Base-by-base conservation (phyloP, 352 stramenopile species). In the Paralagenidium karlingii region DNA sequence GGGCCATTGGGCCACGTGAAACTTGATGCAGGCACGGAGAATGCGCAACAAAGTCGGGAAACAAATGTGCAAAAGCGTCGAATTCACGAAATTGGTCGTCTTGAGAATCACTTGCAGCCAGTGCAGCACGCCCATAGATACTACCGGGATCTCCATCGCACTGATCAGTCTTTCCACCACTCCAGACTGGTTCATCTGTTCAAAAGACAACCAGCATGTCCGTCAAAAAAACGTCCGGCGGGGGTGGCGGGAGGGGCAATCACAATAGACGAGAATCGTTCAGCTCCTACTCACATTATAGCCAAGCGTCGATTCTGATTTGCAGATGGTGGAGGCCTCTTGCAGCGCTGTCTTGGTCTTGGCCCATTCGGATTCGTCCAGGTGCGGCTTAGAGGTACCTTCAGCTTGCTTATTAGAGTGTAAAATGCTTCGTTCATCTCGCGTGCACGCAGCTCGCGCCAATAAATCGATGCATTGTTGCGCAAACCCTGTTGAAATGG, bases 41-140 rank as follows among this genome's bases (percentile, higher is more conserved):
- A 92, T 75, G 20, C 63, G 59, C 8, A 92, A 51, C 16, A 92
- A 47, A 52, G 65, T 88, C 9, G 78, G 75, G 29, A 92, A 92
- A 46, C 75, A 88, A 45, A 88, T 81, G 43, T 92, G 68, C 25
- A 92, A 49, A 12, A 85, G 68, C 9, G 78, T 85, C 43, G 75
- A 86, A 56, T 82, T 85, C 50, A 85, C 77, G 40, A 87, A 89
- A 8, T 52, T 59, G 16, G 75, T 58, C 1, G 73, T 84, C 9
- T 58, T 80, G 20, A 89, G 59, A 11, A 80, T 81, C 20, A 82
- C 64, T 36, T 88, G 58, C 8, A 92, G 50, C 78, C 78, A 92
- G 45, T 89, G 76, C 11, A 92, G 51, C 3, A 86, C 74, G 18
- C 78, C 78, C 68, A 92, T 86, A 0, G 75, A 85, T n/a, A 82